Evolutionary conservation across 352 stramenopile genomes (phyloP).

Genomic region (Halophytophthora batemanensis): DNA sequence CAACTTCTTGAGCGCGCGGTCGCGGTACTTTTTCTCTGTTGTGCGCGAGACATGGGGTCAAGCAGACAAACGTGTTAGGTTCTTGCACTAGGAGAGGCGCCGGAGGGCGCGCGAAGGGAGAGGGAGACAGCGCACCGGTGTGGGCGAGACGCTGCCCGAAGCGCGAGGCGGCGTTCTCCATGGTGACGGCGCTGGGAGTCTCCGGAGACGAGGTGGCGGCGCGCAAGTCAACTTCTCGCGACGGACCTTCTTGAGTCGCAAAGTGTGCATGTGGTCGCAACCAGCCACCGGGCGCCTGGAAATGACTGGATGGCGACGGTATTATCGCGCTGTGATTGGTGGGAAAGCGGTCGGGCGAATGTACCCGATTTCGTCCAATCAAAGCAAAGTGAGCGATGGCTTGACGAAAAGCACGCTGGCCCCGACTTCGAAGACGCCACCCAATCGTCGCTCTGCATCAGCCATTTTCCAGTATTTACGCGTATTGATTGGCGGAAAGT

Average conservation of each 20-base stretch:
- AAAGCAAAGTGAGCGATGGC: too few relatives aligned
- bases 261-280: slow-evolving; percentile 1
- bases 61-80: slow-evolving; percentile 4
- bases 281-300: slow-evolving; percentile 15
- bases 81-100: not conserved
- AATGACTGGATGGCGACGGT: slow-evolving; percentile 7
- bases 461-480: too few relatives aligned
- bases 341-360: not conserved
- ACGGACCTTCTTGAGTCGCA: not conserved
- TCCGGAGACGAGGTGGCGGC: not conserved
- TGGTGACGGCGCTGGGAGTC: slow-evolving; percentile 10
- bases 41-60: slow-evolving; percentile 6
- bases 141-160: slow-evolving; percentile 85
- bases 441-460: too few relatives aligned
- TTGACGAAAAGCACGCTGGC: too few relatives aligned
- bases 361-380: not conserved
- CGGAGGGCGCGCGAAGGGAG: not conserved
- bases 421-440: too few relatives aligned
- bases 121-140: slow-evolving; percentile 41
- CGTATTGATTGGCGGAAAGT: too few relatives aligned
- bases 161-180: slow-evolving; percentile 76
- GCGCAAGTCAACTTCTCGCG: not conserved
- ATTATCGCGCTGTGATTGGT: slow-evolving; percentile 20
- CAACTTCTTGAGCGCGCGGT: slow-evolving; percentile 81
- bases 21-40: slow-evolving; percentile 82